phyloP scores from a whole-genome alignment of 176 grass and related monocot species.

The Chrysopogon serrulatus region DNA sequence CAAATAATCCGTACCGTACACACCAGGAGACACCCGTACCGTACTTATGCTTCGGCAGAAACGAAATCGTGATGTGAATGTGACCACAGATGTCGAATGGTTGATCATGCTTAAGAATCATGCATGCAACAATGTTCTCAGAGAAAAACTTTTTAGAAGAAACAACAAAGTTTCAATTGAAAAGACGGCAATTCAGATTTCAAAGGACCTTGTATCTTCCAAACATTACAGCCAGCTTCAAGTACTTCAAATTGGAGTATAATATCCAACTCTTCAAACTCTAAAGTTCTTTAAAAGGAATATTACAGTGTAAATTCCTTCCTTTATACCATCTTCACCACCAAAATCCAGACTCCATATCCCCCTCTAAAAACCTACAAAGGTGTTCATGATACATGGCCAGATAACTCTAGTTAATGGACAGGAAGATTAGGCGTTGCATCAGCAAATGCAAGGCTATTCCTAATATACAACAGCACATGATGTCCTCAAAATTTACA shows the following conservation, averaged over 20 bases:
- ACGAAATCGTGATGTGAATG: background rate
- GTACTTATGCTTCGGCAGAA: slow-evolving; percentile 6
- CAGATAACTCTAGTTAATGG: slow-evolving; percentile 22
- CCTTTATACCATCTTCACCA: too few relatives aligned
- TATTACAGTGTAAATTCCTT: too few relatives aligned
- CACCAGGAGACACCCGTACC: background rate
- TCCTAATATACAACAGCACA: slow-evolving; percentile 54
- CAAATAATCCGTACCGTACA: too few relatives aligned
- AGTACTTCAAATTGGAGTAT: background rate
- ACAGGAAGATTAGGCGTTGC: slow-evolving; percentile 23
- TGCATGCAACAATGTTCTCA: background rate
- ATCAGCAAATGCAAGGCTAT: slow-evolving; percentile 8
- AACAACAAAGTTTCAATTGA: background rate
- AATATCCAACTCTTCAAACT: too few relatives aligned
- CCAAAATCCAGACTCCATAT: too few relatives aligned
- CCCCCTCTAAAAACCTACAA: background rate
- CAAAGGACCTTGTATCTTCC: background rate
- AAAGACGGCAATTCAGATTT: background rate
- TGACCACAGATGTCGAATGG: background rate
- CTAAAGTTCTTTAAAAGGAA: too few relatives aligned
- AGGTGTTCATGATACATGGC: slow-evolving; percentile 10
- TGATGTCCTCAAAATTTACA: slow-evolving; percentile 61
- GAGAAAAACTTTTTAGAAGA: background rate
- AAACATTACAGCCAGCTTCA: background rate
- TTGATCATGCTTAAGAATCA: background rate